These are phyloP conservation scores for Brassica balearica DNA, from an alignment of 441 rosid species.

Conservation along the genomic window DNA sequence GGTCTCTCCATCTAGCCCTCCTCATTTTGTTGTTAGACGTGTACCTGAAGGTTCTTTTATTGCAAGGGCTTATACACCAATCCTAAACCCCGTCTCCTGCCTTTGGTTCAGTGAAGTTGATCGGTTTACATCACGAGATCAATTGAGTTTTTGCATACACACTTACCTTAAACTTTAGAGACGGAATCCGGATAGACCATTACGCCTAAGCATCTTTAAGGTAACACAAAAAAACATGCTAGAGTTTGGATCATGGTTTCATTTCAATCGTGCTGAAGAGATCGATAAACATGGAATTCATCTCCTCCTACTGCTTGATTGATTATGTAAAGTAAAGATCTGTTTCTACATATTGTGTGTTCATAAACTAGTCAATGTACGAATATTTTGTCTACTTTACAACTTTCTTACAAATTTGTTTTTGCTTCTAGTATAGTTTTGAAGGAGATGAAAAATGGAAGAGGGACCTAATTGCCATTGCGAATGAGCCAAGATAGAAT, in stretches of 20 bases:
- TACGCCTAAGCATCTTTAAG: slow-evolving; percentile 84
- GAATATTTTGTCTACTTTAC: not conserved
- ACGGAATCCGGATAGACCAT: slow-evolving; percentile 70
- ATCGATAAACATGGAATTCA: slow-evolving; percentile 29
- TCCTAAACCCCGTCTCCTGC: slow-evolving; percentile 48
- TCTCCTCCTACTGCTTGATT: slow-evolving; percentile 47
- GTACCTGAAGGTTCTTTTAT: slow-evolving; percentile 40
- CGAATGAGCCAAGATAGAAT: slow-evolving; percentile 16
- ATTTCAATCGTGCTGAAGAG: not conserved
- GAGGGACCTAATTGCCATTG: slow-evolving; percentile 20
- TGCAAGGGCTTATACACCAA: too few species aligned
- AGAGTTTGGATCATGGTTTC: not conserved
- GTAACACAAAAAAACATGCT: slow-evolving; percentile 42
- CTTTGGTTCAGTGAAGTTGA: slow-evolving; percentile 95
- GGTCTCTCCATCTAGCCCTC: too few species aligned
- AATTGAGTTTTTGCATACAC: slow-evolving; percentile 88
- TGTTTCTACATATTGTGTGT: not conserved
- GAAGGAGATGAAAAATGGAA: slow-evolving; percentile 36
- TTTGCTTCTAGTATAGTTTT: slow-evolving; percentile 19
- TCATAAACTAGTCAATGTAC: not conserved
- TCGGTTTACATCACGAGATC: slow-evolving; percentile 91
- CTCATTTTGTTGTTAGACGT: slow-evolving; percentile 49
- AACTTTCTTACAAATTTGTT: not conserved
- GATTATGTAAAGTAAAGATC: slow-evolving; percentile 37
- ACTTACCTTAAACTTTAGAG: slow-evolving; percentile 82